Evolutionary conservation across 495 filamentous ascomycete species (phyloP).

Genomic region (Aspergillus leporis): DNA sequence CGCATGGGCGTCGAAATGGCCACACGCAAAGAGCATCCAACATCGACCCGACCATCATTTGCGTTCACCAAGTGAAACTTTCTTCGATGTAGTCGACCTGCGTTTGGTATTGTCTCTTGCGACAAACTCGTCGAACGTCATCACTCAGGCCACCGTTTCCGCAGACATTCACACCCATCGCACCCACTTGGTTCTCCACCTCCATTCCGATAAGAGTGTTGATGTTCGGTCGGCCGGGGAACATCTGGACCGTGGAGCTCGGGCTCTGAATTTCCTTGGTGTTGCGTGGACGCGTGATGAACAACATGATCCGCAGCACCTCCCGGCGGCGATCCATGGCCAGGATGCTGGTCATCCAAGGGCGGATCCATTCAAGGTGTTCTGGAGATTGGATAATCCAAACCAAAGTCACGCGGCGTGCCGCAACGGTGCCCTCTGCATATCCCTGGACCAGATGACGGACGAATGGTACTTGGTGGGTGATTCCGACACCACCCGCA

Average conservation of each 20-base stretch:
- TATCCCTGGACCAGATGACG: conserved; percentile 75
- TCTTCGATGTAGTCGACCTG: conserved; percentile 86
- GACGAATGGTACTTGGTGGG: conserved; percentile 88
- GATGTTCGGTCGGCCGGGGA: conserved; percentile 79
- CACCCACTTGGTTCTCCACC: conserved; percentile 72
- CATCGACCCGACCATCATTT: not conserved
- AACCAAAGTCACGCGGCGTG: conserved; percentile 76
- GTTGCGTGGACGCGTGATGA: conserved; percentile 79
- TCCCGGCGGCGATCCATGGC: conserved; percentile 75
- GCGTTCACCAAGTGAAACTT: conserved; percentile 77
- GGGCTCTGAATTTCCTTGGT: conserved; percentile 70
- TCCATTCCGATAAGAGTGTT: conserved; percentile 75
- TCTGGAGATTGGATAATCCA: conserved; percentile 91
- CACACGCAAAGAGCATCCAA: not conserved
- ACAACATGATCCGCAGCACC: conserved; percentile 79
- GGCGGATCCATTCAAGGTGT: conserved; percentile 86
- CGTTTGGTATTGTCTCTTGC: conserved; percentile 60
- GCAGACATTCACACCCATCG: conserved; percentile 89
- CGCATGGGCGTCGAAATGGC: not conserved
- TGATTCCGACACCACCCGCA: conserved; percentile 91
- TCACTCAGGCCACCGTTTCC: conserved; percentile 83
- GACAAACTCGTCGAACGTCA: conserved; percentile 74
- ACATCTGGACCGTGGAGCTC: conserved; percentile 78
- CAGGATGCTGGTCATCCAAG: conserved; percentile 89
- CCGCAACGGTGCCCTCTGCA: conserved; percentile 72